Base-by-base conservation (phyloP, 371 early-diverging fungal species). In the Rhizomucor pusillus region DNA sequence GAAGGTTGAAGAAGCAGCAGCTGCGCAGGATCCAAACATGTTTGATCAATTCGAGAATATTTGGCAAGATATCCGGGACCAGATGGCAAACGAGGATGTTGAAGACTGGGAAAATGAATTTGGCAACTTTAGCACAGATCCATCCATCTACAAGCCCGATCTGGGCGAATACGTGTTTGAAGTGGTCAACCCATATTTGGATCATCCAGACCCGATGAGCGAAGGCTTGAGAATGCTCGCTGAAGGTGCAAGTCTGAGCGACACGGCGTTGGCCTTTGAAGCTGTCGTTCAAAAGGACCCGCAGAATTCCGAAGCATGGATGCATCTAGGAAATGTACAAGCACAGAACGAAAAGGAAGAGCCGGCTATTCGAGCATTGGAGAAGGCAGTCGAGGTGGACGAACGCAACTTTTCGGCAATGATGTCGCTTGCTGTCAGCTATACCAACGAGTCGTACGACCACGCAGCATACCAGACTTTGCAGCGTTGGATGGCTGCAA, bases 361-460 rank as follows among this genome's bases (percentile, higher is more conserved):
- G 18, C 87, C 88, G 10, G 92, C 94, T 3, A 90, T 93, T 46
- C 82, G 87, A 20, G 91, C 94, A 1, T 65, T 93, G 45, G 87
- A 84, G 46, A 79, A 75, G 46, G 85, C 90, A 10, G 79, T 89
- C 19, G 75, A 79, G 34, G 62, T 78, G 7, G 81, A 92, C 62
- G 80, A 89, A 11, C 63, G 60, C 13, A 80, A 86, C 45, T 60
- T 87, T 50, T 75, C 86, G 37, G 86, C 87, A 13, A 77, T 86
- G 63, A 82, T 91, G 78, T 92, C 90, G 1, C 73, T 98, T 44
- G 89, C 98, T 4, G 97, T 97, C 19, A 91, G 92, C 7, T 97
- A 96, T 68, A 93, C 94, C 19, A 99, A 99, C 65, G 97, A 99
- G 52, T 79, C 79, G 0, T 79, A 79, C 46, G 79, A 79, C 47